Base-by-base conservation (phyloP, 345 rosid species). In the Populus deltoides region DNA sequence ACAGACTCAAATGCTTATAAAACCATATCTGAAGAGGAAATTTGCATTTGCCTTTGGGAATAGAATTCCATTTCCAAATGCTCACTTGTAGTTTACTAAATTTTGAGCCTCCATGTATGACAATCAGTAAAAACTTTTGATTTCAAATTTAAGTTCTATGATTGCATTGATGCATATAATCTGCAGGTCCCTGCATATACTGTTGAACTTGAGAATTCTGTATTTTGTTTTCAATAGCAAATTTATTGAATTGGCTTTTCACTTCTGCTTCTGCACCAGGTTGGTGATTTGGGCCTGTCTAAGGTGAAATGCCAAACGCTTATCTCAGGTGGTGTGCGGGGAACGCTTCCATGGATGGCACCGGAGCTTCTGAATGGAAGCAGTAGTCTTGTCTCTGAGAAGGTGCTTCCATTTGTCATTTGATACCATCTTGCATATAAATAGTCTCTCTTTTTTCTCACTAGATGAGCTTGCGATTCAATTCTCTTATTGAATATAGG, bases 261-360 rank as follows among this genome's bases (percentile, higher is more conserved):
- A 55, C 62, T 74, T 68, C 67, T 67, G 35, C 45, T 81, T 80
- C 24, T 70, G 71, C 24, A 13, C 57, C 86, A 86, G 92, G 92
- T 90, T 43, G 90, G 90, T 69, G 92, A 90, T 83, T 80, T 90
- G 80, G 92, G 92, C 49, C 83, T 90, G 63, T 90, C 92, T 3
- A 90, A 86, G 87, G 90, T 88, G 57, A 90, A 90, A 81, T 86
- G 92, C 71, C 90, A 88, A 70, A 90, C 92, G 1, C 89, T 90
- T 51, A 88, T 90, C 83, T 88, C 90, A 18, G 92, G 92, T 7
- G 90, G 92, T 51, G 92, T 90, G 18, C 80, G 90, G 53, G 92
- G 92, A 84, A 90, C 92, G 10, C 90, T 89, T 76, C 92, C 90
- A 18, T 89, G 92, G 92, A 89, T 89, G 92, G 92, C 92, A 29